Evolutionary conservation across 2,329 filamentous ascomycete genomes (phyloP).

Genomic region (Colletotrichum destructivum): DNA sequence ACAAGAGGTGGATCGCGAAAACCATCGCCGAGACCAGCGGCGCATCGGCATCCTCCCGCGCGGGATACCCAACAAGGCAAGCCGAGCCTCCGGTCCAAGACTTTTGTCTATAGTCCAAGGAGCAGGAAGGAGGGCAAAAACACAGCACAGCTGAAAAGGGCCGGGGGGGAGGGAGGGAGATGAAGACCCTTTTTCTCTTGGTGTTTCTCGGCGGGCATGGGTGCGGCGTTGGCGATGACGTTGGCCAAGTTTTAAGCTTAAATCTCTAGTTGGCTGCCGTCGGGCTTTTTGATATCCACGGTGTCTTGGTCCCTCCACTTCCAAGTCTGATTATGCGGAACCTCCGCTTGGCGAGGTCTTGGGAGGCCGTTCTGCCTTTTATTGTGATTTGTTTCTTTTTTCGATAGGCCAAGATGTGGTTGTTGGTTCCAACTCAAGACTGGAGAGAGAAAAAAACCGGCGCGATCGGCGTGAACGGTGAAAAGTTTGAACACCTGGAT

Average conservation of each 20-base stretch:
- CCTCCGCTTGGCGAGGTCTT: slow-evolving; percentile 25
- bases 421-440: neutral
- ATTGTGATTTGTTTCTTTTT: neutral
- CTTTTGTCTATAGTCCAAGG: no score
- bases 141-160: slow-evolving; percentile 15
- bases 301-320: slow-evolving; percentile 33
- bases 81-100: slow-evolving; percentile 29
- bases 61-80: slow-evolving; percentile 36
- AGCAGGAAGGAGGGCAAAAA: neutral
- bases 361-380: neutral
- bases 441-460: neutral
- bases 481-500: neutral
- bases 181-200: slow-evolving; percentile 29
- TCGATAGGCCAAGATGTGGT: neutral
- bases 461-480: slow-evolving; percentile 16
- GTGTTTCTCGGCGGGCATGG: slow-evolving; percentile 39
- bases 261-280: slow-evolving; percentile 33
- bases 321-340: slow-evolving; percentile 31
- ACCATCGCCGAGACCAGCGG: slow-evolving; percentile 32
- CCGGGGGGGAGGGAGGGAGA: neutral
- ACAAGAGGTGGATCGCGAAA: slow-evolving; percentile 15
- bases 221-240: slow-evolving; percentile 27
- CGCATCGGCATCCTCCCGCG: slow-evolving; percentile 32
- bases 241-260: slow-evolving; percentile 43
- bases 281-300: slow-evolving; percentile 16